Percentiles rank a stretch among this genome's conserved stretches.
These are phyloP conservation scores for Spinacia oleracea DNA, from an alignment of 179 eudicot species.

Conservation along the genomic window DNA sequence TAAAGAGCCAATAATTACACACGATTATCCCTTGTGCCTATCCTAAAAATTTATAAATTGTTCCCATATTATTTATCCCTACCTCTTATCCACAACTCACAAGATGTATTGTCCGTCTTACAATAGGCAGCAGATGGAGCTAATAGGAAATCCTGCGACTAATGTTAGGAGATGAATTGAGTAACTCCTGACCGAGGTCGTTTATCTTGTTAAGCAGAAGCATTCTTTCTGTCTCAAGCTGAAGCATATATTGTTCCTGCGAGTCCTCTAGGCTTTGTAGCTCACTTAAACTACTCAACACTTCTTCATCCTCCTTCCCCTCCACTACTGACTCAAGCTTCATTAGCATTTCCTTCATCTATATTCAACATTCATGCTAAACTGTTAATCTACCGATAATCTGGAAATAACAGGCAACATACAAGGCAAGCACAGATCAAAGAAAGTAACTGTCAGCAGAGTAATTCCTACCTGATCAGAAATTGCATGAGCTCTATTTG, in stretches of 20 bases:
- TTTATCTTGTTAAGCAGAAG: conserved; percentile 72
- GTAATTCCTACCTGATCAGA: conserved; percentile 54
- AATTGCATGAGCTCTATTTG: conserved; percentile 55
- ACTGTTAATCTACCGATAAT: background rate
- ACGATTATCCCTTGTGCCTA: too few relatives aligned
- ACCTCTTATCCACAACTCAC: background rate
- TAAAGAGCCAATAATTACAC: too few relatives aligned
- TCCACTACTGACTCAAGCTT: conserved; percentile 56
- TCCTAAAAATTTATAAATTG: too few relatives aligned
- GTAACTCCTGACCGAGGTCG: conserved; percentile 82
- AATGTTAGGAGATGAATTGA: conserved; percentile 55
- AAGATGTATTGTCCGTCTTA: background rate
- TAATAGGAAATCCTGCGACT: conserved; percentile 36
- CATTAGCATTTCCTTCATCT: conserved; percentile 74
- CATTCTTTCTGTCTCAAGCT: conserved; percentile 82
- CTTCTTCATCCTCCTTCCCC: conserved; percentile 55
- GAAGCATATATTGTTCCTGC: conserved; percentile 76
- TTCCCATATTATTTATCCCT: too few relatives aligned
- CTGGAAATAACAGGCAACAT: background rate
- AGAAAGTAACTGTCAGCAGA: background rate
- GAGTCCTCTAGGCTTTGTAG: conserved; percentile 75
- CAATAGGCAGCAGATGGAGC: background rate
- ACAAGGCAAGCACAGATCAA: background rate
- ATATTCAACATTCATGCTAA: conserved; percentile 21
- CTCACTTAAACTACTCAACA: conserved; percentile 53